These are phyloP conservation scores for Scutellaria baicalensis DNA, from an alignment of 257 asterid genomes.

Conservation along the genomic window DNA sequence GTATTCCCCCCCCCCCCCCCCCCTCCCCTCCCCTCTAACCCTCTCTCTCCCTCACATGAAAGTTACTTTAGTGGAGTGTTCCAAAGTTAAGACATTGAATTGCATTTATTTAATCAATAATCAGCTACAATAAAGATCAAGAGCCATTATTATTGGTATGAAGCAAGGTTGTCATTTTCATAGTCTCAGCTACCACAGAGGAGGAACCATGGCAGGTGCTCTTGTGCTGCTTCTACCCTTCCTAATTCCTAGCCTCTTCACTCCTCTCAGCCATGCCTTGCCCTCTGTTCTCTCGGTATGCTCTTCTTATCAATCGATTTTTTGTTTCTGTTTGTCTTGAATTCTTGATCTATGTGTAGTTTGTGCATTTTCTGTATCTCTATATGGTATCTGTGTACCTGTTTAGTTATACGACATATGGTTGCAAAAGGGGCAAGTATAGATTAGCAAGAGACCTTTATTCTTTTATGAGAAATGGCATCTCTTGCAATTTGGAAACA, in stretches of 20 bases:
- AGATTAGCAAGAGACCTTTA: background rate
- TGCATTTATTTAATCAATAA: background rate
- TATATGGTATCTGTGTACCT: background rate
- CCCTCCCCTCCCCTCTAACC: background rate
- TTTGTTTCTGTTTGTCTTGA: background rate
- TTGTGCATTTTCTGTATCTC: background rate
- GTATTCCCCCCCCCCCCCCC: background rate
- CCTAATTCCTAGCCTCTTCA: slow-evolving; percentile 34
- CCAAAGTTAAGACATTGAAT: slow-evolving; percentile 16
- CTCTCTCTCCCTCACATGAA: slow-evolving; percentile 14
- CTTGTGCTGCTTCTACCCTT: slow-evolving; percentile 52
- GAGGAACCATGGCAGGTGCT: slow-evolving; percentile 62
- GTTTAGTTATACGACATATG: background rate
- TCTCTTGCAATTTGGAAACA: background rate
- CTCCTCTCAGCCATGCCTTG: slow-evolving; percentile 54
- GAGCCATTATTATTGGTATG: slow-evolving; percentile 14
- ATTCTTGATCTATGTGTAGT: background rate
- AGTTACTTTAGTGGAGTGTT: slow-evolving; percentile 19
- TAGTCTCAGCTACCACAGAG: slow-evolving; percentile 25
- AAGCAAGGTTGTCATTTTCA: slow-evolving; percentile 19
- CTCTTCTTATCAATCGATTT: background rate
- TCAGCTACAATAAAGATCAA: slow-evolving; percentile 16
- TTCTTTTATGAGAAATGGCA: background rate
- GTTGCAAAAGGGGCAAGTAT: slow-evolving; percentile 1
- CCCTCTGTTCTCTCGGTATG: slow-evolving; percentile 56